Evolutionary conservation across 441 rosid genomes (phyloP).

Genomic region (Pelargonium fulgidum): DNA sequence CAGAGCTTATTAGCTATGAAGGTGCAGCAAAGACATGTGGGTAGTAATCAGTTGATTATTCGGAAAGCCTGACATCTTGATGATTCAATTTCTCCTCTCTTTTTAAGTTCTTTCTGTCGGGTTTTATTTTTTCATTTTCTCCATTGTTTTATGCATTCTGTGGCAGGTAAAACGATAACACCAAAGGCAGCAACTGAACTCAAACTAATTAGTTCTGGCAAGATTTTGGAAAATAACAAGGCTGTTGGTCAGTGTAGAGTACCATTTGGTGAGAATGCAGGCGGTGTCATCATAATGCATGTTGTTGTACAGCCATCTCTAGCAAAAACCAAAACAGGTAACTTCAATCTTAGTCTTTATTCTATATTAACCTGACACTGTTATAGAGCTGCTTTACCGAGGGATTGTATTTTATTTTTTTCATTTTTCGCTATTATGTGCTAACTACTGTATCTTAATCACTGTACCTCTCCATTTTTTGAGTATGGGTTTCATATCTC

Average conservation of each 20-base stretch:
- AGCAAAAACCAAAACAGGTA: conserved; percentile 65
- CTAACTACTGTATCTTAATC: background rate
- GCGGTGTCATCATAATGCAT: conserved; percentile 55
- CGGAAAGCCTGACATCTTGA: background rate
- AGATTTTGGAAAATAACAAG: conserved; percentile 73
- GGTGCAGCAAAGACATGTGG: background rate
- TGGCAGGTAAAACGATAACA: conserved; percentile 58
- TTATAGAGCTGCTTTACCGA: background rate
- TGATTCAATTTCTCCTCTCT: background rate
- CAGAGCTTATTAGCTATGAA: background rate
- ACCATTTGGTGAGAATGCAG: conserved; percentile 60
- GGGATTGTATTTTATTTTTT: background rate
- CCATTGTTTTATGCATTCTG: conserved; percentile 7
- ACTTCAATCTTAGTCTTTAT: conserved; percentile 5
- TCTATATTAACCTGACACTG: background rate
- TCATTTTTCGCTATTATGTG: background rate
- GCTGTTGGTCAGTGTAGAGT: conserved; percentile 78
- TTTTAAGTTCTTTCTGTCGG: background rate
- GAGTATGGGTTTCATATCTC: too few relatives aligned
- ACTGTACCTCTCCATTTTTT: background rate
- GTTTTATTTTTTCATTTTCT: conserved; percentile 6
- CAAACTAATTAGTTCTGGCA: conserved; percentile 78
- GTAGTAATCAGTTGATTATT: conserved; percentile 13
- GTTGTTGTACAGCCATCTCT: conserved; percentile 83
- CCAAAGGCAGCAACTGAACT: conserved; percentile 77